Conservation (phyloP, 2,329 filamentous ascomycete genomes). For the Cucurbitaria berberidis region DNA sequence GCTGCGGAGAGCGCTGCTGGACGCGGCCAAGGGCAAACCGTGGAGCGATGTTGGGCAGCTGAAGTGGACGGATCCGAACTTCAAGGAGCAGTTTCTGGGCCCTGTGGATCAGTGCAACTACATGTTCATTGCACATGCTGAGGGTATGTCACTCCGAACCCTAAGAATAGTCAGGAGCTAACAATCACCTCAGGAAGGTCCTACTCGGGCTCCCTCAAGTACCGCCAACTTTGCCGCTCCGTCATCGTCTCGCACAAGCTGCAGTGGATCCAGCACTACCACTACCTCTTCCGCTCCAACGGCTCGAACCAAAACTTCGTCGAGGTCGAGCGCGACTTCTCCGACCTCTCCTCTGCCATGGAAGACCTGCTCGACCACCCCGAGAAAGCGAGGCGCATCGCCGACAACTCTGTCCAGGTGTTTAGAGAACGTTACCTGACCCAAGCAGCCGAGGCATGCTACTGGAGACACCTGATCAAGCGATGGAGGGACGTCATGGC, state of each 20-base stretch:
- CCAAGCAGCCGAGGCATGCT: conserved; percentile 41
- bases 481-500: conserved; percentile 33
- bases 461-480: conserved; percentile 35
- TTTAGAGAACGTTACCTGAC: conserved; percentile 44
- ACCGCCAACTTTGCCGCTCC: conserved; percentile 58
- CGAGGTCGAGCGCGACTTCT: conserved; percentile 45
- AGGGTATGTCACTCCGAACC: conserved; percentile 49
- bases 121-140: conserved; percentile 61
- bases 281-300: conserved; percentile 38
- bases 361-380: conserved; percentile 40
- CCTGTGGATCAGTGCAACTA: conserved; percentile 63
- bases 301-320: conserved; percentile 44
- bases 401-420: conserved; percentile 37
- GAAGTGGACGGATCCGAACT: conserved; percentile 36
- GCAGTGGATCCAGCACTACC: conserved; percentile 45
- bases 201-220: conserved; percentile 62
- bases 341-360: conserved; percentile 36
- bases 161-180: conserved; percentile 32
- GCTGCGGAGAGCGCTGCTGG: conserved; percentile 35
- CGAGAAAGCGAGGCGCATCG: conserved; percentile 42
- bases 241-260: conserved; percentile 44
- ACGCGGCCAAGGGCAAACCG: conserved; percentile 36
- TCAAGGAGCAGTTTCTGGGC: conserved; percentile 52
- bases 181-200: conserved; percentile 34
- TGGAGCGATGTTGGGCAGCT: conserved; percentile 45